Conservation (phyloP, 225 moss, liverwort and hornwort species). For the Lunularia cruciata region DNA sequence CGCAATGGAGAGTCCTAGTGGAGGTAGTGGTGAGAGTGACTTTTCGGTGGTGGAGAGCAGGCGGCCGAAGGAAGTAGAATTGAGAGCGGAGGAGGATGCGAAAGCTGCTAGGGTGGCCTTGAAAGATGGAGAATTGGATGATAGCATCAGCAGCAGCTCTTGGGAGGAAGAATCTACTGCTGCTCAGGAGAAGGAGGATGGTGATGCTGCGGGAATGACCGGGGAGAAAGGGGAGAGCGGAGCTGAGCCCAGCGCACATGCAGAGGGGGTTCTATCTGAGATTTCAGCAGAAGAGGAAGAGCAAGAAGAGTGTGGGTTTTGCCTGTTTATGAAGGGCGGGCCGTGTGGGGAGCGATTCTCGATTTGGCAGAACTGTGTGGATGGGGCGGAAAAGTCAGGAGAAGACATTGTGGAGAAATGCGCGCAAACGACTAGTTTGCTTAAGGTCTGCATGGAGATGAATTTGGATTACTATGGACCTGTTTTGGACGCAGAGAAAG, state of each 20-base stretch:
- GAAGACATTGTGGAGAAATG: slow-evolving; percentile 83
- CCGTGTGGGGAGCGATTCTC: slow-evolving; percentile 86
- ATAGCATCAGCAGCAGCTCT: not conserved
- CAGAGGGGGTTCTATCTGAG: not conserved
- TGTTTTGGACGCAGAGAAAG: slow-evolving; percentile 83
- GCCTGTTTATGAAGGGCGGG: slow-evolving; percentile 87
- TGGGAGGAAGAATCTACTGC: not conserved
- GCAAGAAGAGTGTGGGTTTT: slow-evolving; percentile 90
- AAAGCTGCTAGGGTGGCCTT: not conserved
- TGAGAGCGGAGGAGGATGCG: not conserved
- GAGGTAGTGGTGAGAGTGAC: not conserved
- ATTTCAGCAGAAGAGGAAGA: slow-evolving; percentile 49
- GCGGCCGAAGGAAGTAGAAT: not conserved
- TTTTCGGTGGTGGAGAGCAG: slow-evolving; percentile 1
- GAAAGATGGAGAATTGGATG: slow-evolving; percentile 13
- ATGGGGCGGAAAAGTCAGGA: slow-evolving; percentile 69
- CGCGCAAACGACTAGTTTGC: slow-evolving; percentile 65
- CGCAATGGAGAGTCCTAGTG: not conserved
- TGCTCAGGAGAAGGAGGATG: not conserved
- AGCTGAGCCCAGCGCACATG: slow-evolving; percentile 5
- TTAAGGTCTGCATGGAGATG: slow-evolving; percentile 91
- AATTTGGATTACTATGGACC: slow-evolving; percentile 89
- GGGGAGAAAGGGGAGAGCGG: not conserved
- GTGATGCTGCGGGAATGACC: not conserved
- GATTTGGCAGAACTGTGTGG: slow-evolving; percentile 90